Conservation (phyloP, 1,284 basidiomycete genomes). For the Xerocomus amazonicus region DNA sequence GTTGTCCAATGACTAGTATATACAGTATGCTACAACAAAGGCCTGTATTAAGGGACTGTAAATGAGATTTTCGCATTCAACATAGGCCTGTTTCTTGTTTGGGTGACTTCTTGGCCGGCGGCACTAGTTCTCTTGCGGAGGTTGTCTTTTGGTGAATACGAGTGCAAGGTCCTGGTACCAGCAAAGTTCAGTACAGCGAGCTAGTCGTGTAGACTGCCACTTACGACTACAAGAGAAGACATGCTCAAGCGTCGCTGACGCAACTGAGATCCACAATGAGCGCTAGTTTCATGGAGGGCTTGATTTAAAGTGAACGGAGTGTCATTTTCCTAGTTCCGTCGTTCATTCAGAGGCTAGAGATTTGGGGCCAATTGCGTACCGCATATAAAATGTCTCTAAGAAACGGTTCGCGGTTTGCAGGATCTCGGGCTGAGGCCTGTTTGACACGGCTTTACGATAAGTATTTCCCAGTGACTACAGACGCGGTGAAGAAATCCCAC, state of each 20-base stretch:
- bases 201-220: background rate
- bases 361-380: slow-evolving; percentile 6
- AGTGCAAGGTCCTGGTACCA: slow-evolving; percentile 27
- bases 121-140: background rate
- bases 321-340: slow-evolving; percentile 12
- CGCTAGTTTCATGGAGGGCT: slow-evolving; percentile 9
- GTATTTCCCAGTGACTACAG: slow-evolving; percentile 3
- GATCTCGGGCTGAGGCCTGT: slow-evolving; percentile 7
- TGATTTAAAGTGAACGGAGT: slow-evolving; percentile 1
- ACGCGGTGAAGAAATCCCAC: slow-evolving; percentile 15
- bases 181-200: slow-evolving; percentile 1
- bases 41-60: background rate
- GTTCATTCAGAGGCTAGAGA: background rate
- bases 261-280: slow-evolving; percentile 1
- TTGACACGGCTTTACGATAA: slow-evolving; percentile 2
- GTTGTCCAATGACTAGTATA: no score
- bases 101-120: background rate
- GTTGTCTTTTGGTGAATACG: slow-evolving; percentile 4
- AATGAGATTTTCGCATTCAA: background rate
- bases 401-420: background rate
- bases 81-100: no score
- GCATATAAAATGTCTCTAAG: background rate
- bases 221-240: slow-evolving; percentile 26
- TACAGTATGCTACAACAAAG: background rate
- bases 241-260: slow-evolving; percentile 17